Conservation (phyloP, 163 green algal species). For the Coccomyxa subellipsoidea region DNA sequence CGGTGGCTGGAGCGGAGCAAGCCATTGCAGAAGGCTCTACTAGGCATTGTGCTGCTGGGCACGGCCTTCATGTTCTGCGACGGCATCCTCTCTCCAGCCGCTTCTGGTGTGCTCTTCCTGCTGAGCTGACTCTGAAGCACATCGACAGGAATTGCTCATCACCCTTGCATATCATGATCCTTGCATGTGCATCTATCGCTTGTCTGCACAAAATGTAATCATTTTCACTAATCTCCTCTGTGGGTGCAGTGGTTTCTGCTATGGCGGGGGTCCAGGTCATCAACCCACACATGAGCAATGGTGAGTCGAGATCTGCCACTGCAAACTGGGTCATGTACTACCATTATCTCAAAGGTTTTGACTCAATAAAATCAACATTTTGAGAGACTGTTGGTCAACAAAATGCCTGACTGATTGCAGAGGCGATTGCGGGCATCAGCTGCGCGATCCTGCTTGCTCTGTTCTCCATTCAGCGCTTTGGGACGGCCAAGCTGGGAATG, state of each 20-base stretch:
- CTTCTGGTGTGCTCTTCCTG: background rate
- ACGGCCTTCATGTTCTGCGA: conserved; percentile 55
- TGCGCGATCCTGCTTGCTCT: conserved; percentile 50
- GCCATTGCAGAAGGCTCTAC: conserved; percentile 11
- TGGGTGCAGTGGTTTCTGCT: background rate
- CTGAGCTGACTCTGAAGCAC: no score
- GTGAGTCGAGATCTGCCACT: background rate
- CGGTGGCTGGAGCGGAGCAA: conserved; percentile 7
- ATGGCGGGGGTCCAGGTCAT: background rate
- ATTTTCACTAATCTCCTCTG: background rate
- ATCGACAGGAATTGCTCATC: no score
- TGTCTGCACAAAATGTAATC: background rate
- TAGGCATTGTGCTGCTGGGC: conserved; percentile 39
- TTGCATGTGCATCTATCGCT: background rate
- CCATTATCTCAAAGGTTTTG: no score
- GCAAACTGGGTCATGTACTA: no score
- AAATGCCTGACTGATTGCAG: conserved; percentile 8
- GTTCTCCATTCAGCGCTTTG: conserved; percentile 54
- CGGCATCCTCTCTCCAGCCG: conserved; percentile 56
- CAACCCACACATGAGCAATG: background rate
- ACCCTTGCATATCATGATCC: no score
- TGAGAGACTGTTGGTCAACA: no score
- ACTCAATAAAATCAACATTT: no score
- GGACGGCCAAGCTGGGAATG: conserved; percentile 37
- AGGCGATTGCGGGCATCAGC: conserved; percentile 44